These are phyloP conservation scores for Botryosphaeria dothidea DNA, from an alignment of 2,329 filamentous ascomycete species.

Conservation along the genomic window DNA sequence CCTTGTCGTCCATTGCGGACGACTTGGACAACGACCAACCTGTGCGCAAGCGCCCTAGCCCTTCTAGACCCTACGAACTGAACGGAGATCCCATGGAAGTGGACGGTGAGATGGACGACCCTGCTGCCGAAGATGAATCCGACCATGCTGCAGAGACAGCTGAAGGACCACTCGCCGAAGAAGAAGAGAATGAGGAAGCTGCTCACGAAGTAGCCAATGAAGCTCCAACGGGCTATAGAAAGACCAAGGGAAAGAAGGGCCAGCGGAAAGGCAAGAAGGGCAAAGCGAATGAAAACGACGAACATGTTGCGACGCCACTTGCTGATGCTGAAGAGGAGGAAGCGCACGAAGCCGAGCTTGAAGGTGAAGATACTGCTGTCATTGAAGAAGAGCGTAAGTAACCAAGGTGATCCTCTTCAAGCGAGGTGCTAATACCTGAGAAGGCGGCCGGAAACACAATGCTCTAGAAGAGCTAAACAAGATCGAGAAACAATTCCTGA, in stretches of 20 bases:
- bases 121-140: neutral
- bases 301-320: slow-evolving; percentile 28
- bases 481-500: slow-evolving; percentile 86
- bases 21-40: slow-evolving; percentile 34
- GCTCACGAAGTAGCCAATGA: neutral
- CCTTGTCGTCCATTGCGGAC: slow-evolving; percentile 38
- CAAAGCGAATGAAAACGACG: slow-evolving; percentile 5
- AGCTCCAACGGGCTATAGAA: neutral
- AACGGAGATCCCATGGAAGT: slow-evolving; percentile 34
- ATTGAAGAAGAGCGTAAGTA: slow-evolving; percentile 40
- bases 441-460: slow-evolving; percentile 70
- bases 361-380: slow-evolving; percentile 39
- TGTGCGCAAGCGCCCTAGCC: slow-evolving; percentile 39
- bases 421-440: slow-evolving; percentile 5
- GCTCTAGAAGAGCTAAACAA: slow-evolving; percentile 77
- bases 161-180: slow-evolving; percentile 26
- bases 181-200: slow-evolving; percentile 6
- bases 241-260: slow-evolving; percentile 15
- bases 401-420: slow-evolving; percentile 10
- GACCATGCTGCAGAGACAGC: slow-evolving; percentile 26
- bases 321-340: slow-evolving; percentile 26
- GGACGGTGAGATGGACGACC: slow-evolving; percentile 23
- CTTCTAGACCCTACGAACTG: slow-evolving; percentile 26
- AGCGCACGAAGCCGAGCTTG: slow-evolving; percentile 37
- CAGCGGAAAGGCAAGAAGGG: slow-evolving; percentile 18